Base-by-base conservation (phyloP, 139 green algal genomes). In the Chlamydomonas eustigma region DNA sequence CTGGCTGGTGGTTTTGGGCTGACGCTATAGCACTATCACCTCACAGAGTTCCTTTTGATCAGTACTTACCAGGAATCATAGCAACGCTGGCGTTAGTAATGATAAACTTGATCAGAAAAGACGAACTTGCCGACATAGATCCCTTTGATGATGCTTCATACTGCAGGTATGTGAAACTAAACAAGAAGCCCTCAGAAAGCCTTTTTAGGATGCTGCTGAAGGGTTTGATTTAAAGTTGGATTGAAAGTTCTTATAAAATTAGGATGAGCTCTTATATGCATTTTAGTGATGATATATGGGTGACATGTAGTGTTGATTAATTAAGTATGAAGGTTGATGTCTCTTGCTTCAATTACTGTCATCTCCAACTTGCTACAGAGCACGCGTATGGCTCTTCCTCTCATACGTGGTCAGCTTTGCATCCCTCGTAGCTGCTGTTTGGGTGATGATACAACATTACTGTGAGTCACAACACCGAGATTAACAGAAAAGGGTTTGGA, bases 51-150 rank as follows among this genome's bases (percentile, higher is more conserved):
- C 70, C 70, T 28, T 37, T 37, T 39, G 70, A 25, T 3, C 68
- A 74, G 3, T 50, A 58, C 34, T 2, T 58, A 24, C 72, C 25
- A 39, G 93, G 93, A 39, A 85, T 96, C 39, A 83, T 95, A 0
- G 93, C 93, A 4, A 93, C 89, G 0, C 28, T 97, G 2, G 92
- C 92, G 3, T 85, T 97, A 0, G 37, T 97, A 28, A 95, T 98
- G 88, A 97, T 96, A 69, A 97, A 96, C 77, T 82, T 75, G 30
- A 90, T 98, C 32, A 78, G 90, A 36, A 81, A 87, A 78, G 71
- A 84, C 2, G 67, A 85, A 58, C 51, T 80, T 34, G 37, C 66
- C 1, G 85, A 91, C 3, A 86, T 87, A 64, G 89, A 93, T 37
- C 64, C 90, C 8, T 94, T 90, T 74, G 90, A 95, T 52, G 92